Evolutionary conservation across 768 basidiomycete species (phyloP).

Genomic region (Lactarius sp.): DNA sequence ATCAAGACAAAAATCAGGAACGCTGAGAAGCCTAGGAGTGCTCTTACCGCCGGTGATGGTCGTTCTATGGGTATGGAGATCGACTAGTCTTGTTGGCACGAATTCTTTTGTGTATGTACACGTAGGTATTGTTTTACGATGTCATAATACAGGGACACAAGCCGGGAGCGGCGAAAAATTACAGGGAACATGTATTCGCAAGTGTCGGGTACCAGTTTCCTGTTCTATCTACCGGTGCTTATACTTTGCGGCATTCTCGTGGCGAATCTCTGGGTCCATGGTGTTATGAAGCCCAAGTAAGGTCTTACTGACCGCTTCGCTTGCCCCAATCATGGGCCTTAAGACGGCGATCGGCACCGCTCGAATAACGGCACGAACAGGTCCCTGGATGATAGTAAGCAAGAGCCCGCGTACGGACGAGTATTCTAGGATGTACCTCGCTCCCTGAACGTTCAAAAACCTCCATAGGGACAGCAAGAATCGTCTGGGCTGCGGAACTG

Average conservation of each 20-base stretch:
- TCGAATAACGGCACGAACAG: conserved; percentile 89
- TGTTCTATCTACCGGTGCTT: conserved; percentile 56
- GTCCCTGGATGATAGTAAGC: conserved; percentile 51
- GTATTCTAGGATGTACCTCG: conserved; percentile 51
- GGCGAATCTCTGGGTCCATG: conserved; percentile 76
- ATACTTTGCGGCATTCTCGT: conserved; percentile 91
- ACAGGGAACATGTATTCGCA: conserved; percentile 7
- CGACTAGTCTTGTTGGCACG: conserved; percentile 42
- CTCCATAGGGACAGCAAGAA: conserved; percentile 98
- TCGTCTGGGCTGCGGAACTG: conserved; percentile 94
- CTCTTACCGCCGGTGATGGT: conserved; percentile 77
- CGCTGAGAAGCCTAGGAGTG: conserved; percentile 55
- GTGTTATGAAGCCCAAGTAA: conserved; percentile 90
- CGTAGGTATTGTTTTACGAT: neutral
- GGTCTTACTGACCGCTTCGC: conserved; percentile 94
- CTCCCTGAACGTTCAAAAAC: conserved; percentile 92
- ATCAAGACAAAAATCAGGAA: conserved; percentile 78
- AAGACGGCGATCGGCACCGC: conserved; percentile 97
- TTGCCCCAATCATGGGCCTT: conserved; percentile 97
- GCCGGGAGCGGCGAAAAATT: neutral
- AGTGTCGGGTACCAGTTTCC: neutral
- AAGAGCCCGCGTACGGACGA: neutral
- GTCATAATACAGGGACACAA: conserved; percentile 2
- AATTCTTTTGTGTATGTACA: neutral
- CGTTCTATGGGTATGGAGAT: conserved; percentile 90